phyloP scores from a whole-genome alignment of 176 grass and related monocot genomes.

The Triticum aestivum region DNA sequence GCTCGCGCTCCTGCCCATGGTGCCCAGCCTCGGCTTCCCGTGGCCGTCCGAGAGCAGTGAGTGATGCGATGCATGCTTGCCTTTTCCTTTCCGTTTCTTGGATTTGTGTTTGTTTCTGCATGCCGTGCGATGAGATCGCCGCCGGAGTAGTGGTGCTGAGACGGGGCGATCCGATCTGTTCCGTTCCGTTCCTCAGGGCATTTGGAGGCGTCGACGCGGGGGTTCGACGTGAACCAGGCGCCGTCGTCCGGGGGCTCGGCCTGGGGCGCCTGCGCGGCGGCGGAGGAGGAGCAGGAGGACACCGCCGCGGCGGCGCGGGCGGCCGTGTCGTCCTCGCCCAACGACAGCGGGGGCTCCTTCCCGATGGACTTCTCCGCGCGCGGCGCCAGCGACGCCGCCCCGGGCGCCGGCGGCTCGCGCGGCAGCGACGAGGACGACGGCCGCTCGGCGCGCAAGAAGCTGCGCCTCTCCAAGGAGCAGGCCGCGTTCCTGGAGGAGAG shows the following conservation, averaged over 20 bases:
- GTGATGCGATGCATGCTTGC: background rate
- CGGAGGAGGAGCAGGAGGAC: conserved; percentile 49
- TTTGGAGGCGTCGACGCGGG: conserved; percentile 51
- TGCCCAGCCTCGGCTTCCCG: conserved; percentile 42
- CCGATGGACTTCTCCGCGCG: conserved; percentile 45
- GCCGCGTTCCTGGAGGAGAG: conserved; percentile 90
- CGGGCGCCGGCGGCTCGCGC: conserved; percentile 34
- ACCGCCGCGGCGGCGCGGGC: conserved; percentile 22
- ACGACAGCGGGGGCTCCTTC: conserved; percentile 65
- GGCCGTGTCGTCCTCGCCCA: conserved; percentile 68
- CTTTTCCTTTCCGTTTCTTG: background rate
- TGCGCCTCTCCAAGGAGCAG: conserved; percentile 91
- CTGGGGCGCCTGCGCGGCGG: background rate
- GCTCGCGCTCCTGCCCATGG: conserved; percentile 54
- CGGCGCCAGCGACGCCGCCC: background rate
- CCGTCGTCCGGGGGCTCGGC: conserved; percentile 30
- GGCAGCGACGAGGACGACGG: conserved; percentile 85
- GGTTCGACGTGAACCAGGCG: conserved; percentile 83
- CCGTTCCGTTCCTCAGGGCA: conserved; percentile 34
- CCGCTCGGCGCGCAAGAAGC: conserved; percentile 70
- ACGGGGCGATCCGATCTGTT: background rate
- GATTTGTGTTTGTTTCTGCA: background rate
- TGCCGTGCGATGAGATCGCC: background rate
- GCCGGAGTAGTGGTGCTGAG: background rate
- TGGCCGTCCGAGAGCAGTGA: conserved; percentile 51